Percentiles rank a stretch among this genome's conserved stretches.
phyloP scores from a whole-genome alignment of 345 rosid genomes.

The Rhodamnia argentea region DNA sequence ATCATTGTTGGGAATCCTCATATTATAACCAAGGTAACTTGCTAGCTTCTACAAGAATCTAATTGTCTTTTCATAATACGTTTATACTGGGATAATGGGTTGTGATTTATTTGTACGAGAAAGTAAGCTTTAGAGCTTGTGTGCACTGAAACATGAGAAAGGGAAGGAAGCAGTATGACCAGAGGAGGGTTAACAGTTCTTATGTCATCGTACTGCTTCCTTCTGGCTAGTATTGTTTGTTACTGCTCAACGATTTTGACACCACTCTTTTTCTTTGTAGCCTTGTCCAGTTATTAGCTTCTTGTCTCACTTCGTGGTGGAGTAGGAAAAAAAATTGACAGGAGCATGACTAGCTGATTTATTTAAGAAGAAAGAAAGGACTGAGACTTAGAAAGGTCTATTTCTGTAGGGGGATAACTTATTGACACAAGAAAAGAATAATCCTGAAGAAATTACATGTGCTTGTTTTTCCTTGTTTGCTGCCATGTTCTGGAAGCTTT shows the following conservation, averaged over 20 bases:
- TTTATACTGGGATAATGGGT: not conserved
- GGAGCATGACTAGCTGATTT: not conserved
- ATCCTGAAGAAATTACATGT: not conserved
- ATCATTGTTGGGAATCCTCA: constrained; percentile 80
- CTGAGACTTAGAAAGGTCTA: not conserved
- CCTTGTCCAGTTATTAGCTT: not conserved
- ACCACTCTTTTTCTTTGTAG: not conserved
- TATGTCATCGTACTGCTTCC: not conserved
- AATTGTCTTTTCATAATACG: not conserved
- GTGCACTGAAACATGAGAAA: not conserved
- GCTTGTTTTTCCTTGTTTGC: not conserved
- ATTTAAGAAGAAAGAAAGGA: not conserved
- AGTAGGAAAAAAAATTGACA: not conserved
- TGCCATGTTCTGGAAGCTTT: not conserved
- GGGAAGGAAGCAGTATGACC: not conserved
- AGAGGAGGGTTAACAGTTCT: not conserved
- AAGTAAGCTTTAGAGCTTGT: not conserved
- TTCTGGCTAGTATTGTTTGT: not conserved
- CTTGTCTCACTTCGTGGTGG: not conserved
- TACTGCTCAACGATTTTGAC: not conserved
- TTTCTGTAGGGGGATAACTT: not conserved
- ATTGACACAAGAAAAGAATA: not conserved
- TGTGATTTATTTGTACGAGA: not conserved
- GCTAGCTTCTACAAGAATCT: not conserved
- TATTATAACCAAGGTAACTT: constrained; percentile 59